These are phyloP conservation scores for Physaria fendleri DNA, from an alignment of 345 rosid genomes.

Conservation along the genomic window DNA sequence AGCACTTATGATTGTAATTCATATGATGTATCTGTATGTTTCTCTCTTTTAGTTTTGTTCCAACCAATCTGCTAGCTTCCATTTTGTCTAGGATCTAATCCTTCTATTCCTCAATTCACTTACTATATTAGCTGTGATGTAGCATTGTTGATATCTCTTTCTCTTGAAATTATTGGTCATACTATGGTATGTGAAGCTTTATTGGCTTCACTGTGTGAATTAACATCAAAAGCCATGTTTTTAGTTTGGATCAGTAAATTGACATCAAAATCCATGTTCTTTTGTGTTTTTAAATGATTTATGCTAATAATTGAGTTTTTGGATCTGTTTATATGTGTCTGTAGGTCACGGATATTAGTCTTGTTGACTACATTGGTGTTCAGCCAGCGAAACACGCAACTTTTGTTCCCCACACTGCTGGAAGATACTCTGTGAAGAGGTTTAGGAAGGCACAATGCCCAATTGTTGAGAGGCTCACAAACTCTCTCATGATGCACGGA, in stretches of 20 bases:
- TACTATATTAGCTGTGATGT: neutral
- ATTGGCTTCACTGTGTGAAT: neutral
- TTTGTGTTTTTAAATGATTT: neutral
- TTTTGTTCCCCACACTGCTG: slow-evolving; percentile 91
- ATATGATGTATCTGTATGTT: neutral
- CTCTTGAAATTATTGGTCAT: neutral
- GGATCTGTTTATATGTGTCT: neutral
- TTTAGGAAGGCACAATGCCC: slow-evolving; percentile 98
- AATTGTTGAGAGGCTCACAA: slow-evolving; percentile 85
- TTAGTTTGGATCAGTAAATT: neutral
- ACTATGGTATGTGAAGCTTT: neutral
- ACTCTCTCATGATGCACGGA: slow-evolving; percentile 96
- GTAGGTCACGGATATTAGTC: slow-evolving; percentile 68
- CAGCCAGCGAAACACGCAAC: slow-evolving; percentile 73
- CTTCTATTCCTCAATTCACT: neutral
- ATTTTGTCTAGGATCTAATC: neutral
- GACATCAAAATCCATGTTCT: neutral
- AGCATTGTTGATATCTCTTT: neutral
- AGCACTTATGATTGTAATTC: neutral
- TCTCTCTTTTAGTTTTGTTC: neutral
- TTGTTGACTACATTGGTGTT: slow-evolving; percentile 70
- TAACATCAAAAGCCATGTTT: too few relatives aligned
- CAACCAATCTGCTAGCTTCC: neutral
- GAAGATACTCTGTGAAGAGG: slow-evolving; percentile 86
- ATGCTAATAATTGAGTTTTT: neutral